These are phyloP conservation scores for Talaromyces adpressus DNA, from an alignment of 495 filamentous ascomycete species.

Conservation along the genomic window DNA sequence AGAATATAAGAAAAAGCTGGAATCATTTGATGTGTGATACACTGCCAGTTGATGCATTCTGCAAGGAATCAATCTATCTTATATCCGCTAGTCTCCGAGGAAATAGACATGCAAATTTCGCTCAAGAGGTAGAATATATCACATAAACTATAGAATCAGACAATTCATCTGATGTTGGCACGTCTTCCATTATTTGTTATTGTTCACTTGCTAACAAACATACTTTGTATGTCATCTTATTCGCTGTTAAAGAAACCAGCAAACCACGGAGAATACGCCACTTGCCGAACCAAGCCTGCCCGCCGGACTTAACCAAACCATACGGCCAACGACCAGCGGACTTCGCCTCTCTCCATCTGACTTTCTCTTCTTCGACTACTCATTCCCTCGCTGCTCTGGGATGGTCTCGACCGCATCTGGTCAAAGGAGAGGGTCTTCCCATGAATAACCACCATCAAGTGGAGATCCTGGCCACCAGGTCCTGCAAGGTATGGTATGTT, in stretches of 20 bases:
- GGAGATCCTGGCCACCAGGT: conserved; percentile 33
- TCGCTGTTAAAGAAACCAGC: not conserved
- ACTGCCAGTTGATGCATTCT: not conserved
- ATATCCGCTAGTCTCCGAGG: not conserved
- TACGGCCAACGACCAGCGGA: not conserved
- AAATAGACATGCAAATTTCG: not conserved
- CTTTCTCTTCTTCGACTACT: not conserved
- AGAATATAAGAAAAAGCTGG: not conserved
- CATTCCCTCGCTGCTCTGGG: not conserved
- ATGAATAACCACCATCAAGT: conserved; percentile 32
- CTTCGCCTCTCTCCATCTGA: not conserved
- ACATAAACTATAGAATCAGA: not conserved
- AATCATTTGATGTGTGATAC: not conserved
- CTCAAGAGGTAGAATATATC: not conserved
- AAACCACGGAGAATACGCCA: not conserved
- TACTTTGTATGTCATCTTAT: not conserved
- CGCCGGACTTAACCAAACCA: not conserved
- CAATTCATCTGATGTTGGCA: not conserved
- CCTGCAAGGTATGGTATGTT: conserved; percentile 36
- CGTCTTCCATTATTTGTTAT: not conserved
- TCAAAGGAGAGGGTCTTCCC: conserved; percentile 7
- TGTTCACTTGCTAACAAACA: not conserved
- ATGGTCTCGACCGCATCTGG: not conserved
- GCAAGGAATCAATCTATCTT: not conserved
- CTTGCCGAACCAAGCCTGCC: not conserved